Conservation (phyloP, 1,139 yeast genomes). For the Hyphopichia fennica region DNA sequence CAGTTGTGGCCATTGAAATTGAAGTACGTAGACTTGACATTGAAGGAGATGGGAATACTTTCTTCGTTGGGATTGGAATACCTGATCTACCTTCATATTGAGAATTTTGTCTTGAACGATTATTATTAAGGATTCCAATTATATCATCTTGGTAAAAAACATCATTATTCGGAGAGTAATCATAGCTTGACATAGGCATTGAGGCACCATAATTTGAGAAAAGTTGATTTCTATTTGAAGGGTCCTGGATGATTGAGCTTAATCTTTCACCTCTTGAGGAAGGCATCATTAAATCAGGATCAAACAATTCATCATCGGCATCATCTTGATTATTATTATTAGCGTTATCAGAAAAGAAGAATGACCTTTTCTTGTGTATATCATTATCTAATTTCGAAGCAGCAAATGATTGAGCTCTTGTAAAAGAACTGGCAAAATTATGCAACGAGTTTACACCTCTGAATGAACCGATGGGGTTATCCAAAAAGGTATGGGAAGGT, state of each 20-base stretch:
- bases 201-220: slow-evolving; percentile 15
- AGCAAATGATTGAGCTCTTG: slow-evolving; percentile 48
- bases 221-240: slow-evolving; percentile 26
- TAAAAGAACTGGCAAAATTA: slow-evolving; percentile 48
- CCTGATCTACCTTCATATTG: slow-evolving; percentile 14
- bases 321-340: slow-evolving; percentile 17
- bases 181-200: background rate
- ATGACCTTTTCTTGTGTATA: slow-evolving; percentile 43
- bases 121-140: slow-evolving; percentile 26
- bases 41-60: slow-evolving; percentile 29
- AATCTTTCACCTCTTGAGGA: slow-evolving; percentile 62
- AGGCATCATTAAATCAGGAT: slow-evolving; percentile 72
- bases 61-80: slow-evolving; percentile 20
- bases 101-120: slow-evolving; percentile 34
- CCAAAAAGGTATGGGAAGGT: slow-evolving; percentile 31
- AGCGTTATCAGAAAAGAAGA: slow-evolving; percentile 24
- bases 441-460: slow-evolving; percentile 49
- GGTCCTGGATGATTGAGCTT: slow-evolving; percentile 51
- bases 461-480: slow-evolving; percentile 46
- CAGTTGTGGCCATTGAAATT: slow-evolving; percentile 42
- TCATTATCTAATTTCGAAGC: slow-evolving; percentile 46
- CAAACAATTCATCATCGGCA: slow-evolving; percentile 60
- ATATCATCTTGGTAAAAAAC: slow-evolving; percentile 46
- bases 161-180: slow-evolving; percentile 29
- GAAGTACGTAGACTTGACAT: slow-evolving; percentile 38